Base-by-base conservation (phyloP, 2,329 filamentous ascomycete species). In the Orbilia brochopaga region DNA sequence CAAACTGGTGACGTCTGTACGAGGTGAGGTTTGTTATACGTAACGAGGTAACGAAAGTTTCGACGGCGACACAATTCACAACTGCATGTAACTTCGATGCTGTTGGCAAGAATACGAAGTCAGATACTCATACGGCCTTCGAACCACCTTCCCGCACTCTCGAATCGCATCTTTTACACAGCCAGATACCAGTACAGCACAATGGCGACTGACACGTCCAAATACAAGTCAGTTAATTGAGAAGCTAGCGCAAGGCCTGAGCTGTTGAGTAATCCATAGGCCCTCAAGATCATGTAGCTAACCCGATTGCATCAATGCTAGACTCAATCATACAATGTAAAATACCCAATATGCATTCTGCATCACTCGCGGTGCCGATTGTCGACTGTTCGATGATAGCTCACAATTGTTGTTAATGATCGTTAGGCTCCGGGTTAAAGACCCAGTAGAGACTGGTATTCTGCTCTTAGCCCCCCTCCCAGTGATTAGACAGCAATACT, bases 381-480 rank as follows among this genome's bases (percentile, higher is more conserved):
- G 15, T 17, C 60, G 21, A 30, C 6, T 30, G 15, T 17, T 59
- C 73, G 77, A 56, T 77, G 69, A 44, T 75, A 76, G 74, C 27
- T 37, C 40, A 42, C 65, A 24, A 50, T 60, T 42, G 81, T n/a
- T n/a, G n/a, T n/a, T n/a, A 24, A 50, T 60, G 40, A 79, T 82
- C 74, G 80, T 81, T 40, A 94, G 91, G 91, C 84, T 96, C 79
- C 89, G 93, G 80, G 90, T 97, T 78, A 97, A 97, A 81, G 92
- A 99, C 81, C 93, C 93, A 10, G 88, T 92, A 81, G 86, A 84
- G 78, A 91, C 89, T 42, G 81, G 88, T 89, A 82, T 35, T 24
- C 21, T 40, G 40, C 24, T 7, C 44, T 2, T 1, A 37, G 7
- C 53, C 81, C 78, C n/a, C 44, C 23, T 40, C 40, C 2, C 54